Conservation (phyloP, 2,329 filamentous ascomycete species). For the Colletotrichum zoysiae region DNA sequence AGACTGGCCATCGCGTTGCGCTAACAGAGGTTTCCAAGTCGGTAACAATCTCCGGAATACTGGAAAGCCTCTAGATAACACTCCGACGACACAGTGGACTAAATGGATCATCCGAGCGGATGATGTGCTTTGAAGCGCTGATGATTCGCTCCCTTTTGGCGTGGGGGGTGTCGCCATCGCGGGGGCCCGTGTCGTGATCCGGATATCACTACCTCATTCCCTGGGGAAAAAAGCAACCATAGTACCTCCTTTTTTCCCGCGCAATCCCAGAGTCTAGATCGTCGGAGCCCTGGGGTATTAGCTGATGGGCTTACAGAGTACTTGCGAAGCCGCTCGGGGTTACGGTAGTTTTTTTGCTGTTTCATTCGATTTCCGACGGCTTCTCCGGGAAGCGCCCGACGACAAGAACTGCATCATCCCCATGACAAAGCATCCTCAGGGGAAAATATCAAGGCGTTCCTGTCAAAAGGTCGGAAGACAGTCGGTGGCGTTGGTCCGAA, state of each 20-base stretch:
- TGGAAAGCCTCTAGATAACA: slow-evolving; percentile 3
- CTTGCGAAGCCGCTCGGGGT: neutral
- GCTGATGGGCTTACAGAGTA: too few species aligned
- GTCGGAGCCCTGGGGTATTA: neutral
- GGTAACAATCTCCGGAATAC: slow-evolving; percentile 17
- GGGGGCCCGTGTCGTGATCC: slow-evolving; percentile 40
- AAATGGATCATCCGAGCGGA: slow-evolving; percentile 7
- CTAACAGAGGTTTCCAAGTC: slow-evolving; percentile 14
- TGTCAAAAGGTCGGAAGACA: neutral
- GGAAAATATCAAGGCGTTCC: too few species aligned
- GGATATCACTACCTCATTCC: slow-evolving; percentile 21
- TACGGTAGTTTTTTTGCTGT: neutral
- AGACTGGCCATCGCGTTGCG: slow-evolving; percentile 33
- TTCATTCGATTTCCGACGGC: neutral
- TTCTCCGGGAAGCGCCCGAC: too few species aligned
- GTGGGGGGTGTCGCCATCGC: slow-evolving; percentile 42
- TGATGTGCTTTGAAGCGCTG: slow-evolving; percentile 38
- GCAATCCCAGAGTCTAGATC: neutral
- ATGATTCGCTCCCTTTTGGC: slow-evolving; percentile 36
- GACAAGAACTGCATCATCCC: neutral
- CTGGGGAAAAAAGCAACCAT: neutral
- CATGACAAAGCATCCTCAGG: fast-evolving
- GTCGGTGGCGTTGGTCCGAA: neutral
- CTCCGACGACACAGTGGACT: slow-evolving; percentile 5
- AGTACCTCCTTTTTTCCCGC: neutral